Base-by-base conservation (phyloP, 169 alveolate genomes). In the Plasmodium billcollinsi region DNA sequence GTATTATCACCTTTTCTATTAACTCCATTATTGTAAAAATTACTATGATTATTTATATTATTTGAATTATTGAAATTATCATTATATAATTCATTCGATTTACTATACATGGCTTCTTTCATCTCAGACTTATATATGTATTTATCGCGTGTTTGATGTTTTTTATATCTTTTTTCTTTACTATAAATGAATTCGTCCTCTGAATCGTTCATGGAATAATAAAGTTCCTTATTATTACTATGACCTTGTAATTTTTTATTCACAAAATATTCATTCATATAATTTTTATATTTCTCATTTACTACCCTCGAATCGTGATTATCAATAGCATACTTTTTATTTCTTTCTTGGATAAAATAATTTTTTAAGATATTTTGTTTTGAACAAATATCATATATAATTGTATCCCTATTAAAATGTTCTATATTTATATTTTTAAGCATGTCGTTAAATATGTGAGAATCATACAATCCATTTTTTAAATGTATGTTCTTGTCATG, bases 401-500 rank as follows among this genome's bases (percentile, higher is more conserved):
- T 9, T 11, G 89, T 39, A 14, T 61, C 93, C 24, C 67, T 39
- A 63, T 70, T 71, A 18, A 45, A 56, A 70, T 73, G 56, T 4
- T 67, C 58, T 14, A 52, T 0, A 33, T 74, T 75, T 7, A 59
- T 63, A 88, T 58, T 70, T 69, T 88, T 62, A 61, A 83, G 71
- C 20, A 61, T 14, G 20, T 88, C 88, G 20, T 73, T 80, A 76
- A 90, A 66, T 52, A 71, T 61, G 11, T 72, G 91, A 47, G 91
- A 39, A 88, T 88, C 85, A 7, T 88, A 72, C 43, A 76, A 50
- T 3, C 49, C 56, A 61, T 71, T 76, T 24, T 63, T 75, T 26
- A 73, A 63, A 39, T 62, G 15, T 11, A 20, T 24, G 9, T 24
- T 70, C 63, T 78, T 78, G 14, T 74, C 88, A 54, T 78, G 71